Evolutionary conservation across 306 rosid genomes (phyloP).

Genomic region (Albizia julibrissin): DNA sequence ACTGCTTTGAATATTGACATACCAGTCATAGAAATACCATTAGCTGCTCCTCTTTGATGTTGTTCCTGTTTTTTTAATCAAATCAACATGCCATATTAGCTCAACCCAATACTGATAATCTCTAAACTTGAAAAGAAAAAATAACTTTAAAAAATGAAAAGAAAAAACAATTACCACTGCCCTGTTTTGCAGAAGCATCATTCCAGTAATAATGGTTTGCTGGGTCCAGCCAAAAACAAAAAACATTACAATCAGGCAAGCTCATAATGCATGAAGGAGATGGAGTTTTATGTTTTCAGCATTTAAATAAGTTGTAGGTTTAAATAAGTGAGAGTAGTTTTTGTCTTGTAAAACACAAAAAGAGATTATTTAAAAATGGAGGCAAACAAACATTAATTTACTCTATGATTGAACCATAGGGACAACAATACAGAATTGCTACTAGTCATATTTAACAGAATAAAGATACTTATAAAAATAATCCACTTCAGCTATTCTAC

Average conservation of each 20-base stretch:
- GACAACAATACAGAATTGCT: too few relatives aligned
- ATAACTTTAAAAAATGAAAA: too few relatives aligned
- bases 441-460: background rate
- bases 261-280: background rate
- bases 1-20: constrained; percentile 84
- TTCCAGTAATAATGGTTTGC: constrained; percentile 56
- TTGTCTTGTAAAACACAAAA: too few relatives aligned
- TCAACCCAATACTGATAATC: too few relatives aligned
- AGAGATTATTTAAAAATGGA: too few relatives aligned
- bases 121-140: too few relatives aligned
- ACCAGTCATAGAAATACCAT: constrained; percentile 81
- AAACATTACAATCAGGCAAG: background rate
- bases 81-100: constrained; percentile 9
- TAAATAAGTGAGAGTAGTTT: background rate
- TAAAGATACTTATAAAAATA: background rate
- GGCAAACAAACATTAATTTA: background rate
- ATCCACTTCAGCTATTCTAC: background rate
- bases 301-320: background rate
- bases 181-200: constrained; percentile 68
- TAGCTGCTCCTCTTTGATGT: constrained; percentile 89
- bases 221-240: constrained; percentile 17
- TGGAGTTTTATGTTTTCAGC: background rate
- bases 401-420: background rate
- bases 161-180: too few relatives aligned
- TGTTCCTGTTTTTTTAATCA: constrained; percentile 56